Percentiles rank a stretch among this genome's conserved stretches.
phyloP scores from a whole-genome alignment of 345 rosid genomes.

The Heritiera fomes region DNA sequence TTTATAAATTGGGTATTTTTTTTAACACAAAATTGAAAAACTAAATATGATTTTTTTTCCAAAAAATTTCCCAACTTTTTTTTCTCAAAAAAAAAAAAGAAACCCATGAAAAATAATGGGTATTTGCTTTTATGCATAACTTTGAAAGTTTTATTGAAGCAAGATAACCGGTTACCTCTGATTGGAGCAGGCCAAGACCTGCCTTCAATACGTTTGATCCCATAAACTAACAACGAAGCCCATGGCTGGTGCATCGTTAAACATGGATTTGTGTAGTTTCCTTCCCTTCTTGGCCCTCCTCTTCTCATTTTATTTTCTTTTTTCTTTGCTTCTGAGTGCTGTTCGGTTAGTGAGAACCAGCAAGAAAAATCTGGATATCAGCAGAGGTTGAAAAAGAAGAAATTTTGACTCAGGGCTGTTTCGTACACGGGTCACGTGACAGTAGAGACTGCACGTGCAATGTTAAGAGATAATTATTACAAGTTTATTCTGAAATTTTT shows the following conservation, averaged over 20 bases:
- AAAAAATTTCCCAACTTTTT: background rate
- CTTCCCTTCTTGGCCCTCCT: slow-evolving; percentile 42
- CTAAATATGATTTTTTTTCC: background rate
- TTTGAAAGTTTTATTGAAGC: background rate
- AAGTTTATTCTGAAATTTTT: no score
- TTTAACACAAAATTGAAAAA: background rate
- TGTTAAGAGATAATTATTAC: no score
- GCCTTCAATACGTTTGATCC: slow-evolving; percentile 94
- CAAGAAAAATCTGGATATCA: background rate
- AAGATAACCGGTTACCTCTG: slow-evolving; percentile 45
- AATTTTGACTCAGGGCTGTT: no score
- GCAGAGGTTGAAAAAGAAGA: background rate
- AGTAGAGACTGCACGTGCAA: no score
- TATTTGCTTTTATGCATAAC: background rate
- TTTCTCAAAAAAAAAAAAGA: background rate
- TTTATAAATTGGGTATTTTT: background rate
- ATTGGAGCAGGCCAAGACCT: slow-evolving; percentile 92
- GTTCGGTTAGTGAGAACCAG: background rate
- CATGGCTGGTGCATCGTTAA: slow-evolving; percentile 95
- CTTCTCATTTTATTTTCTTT: background rate
- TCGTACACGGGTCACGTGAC: no score
- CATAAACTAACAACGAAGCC: slow-evolving; percentile 84
- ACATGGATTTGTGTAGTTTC: slow-evolving; percentile 77
- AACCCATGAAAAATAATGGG: slow-evolving; percentile 2
- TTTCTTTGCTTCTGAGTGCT: background rate